Evolutionary conservation across 495 filamentous ascomycete species (phyloP).

Genomic region (Cladorrhinum samala): DNA sequence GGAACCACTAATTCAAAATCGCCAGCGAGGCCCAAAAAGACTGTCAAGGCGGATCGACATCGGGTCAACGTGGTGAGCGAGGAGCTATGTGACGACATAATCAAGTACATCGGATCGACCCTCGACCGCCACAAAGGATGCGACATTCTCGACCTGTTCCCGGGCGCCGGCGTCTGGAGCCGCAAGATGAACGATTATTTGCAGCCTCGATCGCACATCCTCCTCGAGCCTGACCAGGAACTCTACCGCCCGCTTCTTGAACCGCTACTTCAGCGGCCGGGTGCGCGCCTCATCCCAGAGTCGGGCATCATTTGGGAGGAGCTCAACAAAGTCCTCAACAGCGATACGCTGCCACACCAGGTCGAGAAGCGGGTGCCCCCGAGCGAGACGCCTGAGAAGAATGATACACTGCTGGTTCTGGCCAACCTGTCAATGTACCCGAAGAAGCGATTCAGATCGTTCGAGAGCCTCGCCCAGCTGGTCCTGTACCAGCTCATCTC

Average conservation of each 20-base stretch:
- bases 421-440: constrained; percentile 49
- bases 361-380: constrained; percentile 12
- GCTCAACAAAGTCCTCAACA: constrained; percentile 40
- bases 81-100: constrained; percentile 46
- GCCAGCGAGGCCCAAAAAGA: not conserved
- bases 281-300: constrained; percentile 47
- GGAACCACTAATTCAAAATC: too few species aligned
- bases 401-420: constrained; percentile 62
- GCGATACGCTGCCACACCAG: constrained; percentile 48
- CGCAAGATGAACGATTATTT: constrained; percentile 65
- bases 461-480: constrained; percentile 36
- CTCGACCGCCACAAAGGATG: constrained; percentile 59
- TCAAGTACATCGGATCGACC: constrained; percentile 36
- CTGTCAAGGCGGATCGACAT: constrained; percentile 3
- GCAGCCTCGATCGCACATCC: constrained; percentile 69
- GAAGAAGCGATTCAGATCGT: constrained; percentile 26
- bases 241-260: constrained; percentile 53
- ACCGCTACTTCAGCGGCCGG: constrained; percentile 51
- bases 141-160: constrained; percentile 81
- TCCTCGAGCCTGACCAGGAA: constrained; percentile 60
- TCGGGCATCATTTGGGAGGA: constrained; percentile 46
- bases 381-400: constrained; percentile 36
- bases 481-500: constrained; percentile 44
- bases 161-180: constrained; percentile 69
- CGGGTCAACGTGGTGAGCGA: constrained; percentile 53